phyloP scores from a whole-genome alignment of 1,139 yeast genomes.

The Sugiyamaella novakii region DNA sequence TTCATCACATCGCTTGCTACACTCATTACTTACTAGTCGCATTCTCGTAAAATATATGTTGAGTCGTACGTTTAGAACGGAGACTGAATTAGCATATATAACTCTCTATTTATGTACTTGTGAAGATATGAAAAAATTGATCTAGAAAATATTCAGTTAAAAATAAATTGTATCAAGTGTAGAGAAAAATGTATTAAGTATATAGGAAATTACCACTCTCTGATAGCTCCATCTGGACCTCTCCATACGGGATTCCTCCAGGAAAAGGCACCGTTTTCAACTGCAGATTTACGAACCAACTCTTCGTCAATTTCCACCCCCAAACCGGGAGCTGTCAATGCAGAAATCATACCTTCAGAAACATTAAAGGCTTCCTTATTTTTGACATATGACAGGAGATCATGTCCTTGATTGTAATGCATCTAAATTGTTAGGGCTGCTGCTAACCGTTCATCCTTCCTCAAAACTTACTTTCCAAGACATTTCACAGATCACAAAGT shows the following conservation, averaged over 20 bases:
- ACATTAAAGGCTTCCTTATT: constrained; percentile 35
- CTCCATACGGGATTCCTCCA: constrained; percentile 39
- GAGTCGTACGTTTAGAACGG: too few relatives aligned
- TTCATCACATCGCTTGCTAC: too few relatives aligned
- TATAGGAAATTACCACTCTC: constrained; percentile 38
- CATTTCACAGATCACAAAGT: constrained; percentile 39
- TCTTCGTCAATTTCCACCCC: constrained; percentile 38
- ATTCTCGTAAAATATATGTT: too few relatives aligned
- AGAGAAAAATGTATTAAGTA: too few relatives aligned
- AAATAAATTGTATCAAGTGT: too few relatives aligned
- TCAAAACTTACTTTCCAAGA: constrained; percentile 24
- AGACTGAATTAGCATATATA: too few relatives aligned
- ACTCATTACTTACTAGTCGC: too few relatives aligned
- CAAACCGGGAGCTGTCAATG: constrained; percentile 35
- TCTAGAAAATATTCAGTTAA: too few relatives aligned
- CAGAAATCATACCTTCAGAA: constrained; percentile 33
- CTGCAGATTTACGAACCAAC: constrained; percentile 31
- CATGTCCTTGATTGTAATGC: constrained; percentile 38
- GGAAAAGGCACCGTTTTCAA: constrained; percentile 29
- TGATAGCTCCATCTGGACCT: constrained; percentile 36
- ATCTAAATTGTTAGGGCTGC: constrained; percentile 24
- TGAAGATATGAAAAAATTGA: too few relatives aligned
- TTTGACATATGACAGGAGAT: constrained; percentile 34
- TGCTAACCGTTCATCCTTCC: constrained; percentile 10
- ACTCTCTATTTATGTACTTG: too few relatives aligned